Base-by-base conservation (phyloP, 305 asterid genomes). In the Fraxinus albicans region DNA sequence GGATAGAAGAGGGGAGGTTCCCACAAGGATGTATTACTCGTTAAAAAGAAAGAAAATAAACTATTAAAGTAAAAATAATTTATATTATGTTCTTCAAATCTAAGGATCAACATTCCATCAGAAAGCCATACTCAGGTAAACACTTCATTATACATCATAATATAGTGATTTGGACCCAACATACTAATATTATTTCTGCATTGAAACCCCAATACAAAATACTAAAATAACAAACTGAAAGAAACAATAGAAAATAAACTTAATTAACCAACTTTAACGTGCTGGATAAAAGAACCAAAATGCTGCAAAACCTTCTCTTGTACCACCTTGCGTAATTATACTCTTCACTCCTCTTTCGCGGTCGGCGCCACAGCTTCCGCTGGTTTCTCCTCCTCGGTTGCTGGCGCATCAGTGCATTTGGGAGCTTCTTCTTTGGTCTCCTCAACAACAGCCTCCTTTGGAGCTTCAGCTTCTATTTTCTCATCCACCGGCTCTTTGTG, bases 271-370 rank as follows among this genome's bases (percentile, higher is more conserved):
- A 29, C 77, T 42, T 85, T 15, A 25, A 25, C 84, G 77, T 76
- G 88, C 86, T 83, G 69, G 67, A 31, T 65, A 69, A 83, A 79
- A 55, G 40, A 65, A 33, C 76, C 84, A 83, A 76, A 78, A 83
- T 76, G 63, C 63, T 74, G 67, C 81, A 44, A 34, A 73, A 27
- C 55, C 67, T 60, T 80, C 84, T 73, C 40, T 33, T 75, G 67
- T 77, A 38, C 33, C 77, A 21, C 53, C 73, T 72, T 86, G 31
- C 84, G 44, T 47, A 19, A 40, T 75, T 80, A 4, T 31, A 13
- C 60, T 29, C 17, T 40, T 3, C n/a, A 9, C 69, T 79, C 88
- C 72, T 82, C 83, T 84, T 76, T 80, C 76, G 15, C 78, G 9
- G 23, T 84, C 17, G 73, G 47, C 15, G 76, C 84, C 55, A 76